Conservation (phyloP, 2,329 filamentous ascomycete genomes). For the Dothistroma pini region DNA sequence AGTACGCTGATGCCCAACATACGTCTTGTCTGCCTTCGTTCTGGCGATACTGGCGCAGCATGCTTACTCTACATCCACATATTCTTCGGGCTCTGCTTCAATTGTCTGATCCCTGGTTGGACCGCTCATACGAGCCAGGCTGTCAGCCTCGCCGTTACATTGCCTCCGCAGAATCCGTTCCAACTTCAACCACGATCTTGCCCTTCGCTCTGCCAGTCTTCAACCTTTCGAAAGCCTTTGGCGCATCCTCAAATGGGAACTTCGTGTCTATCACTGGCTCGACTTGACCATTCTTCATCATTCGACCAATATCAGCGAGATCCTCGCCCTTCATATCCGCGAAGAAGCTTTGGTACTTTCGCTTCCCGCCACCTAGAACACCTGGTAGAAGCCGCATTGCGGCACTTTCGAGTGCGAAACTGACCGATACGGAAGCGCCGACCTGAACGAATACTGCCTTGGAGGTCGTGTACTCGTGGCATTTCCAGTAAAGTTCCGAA, state of each 20-base stretch:
- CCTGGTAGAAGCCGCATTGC: conserved; percentile 42
- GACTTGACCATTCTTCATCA: conserved; percentile 57
- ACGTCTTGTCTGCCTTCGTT: not conserved
- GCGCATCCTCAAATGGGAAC: conserved; percentile 55
- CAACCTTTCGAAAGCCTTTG: conserved; percentile 56
- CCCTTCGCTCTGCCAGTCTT: conserved; percentile 55
- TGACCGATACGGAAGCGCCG: conserved; percentile 18
- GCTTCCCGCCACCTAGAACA: conserved; percentile 50
- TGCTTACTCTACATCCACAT: not conserved
- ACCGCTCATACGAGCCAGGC: too few species aligned
- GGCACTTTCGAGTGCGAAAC: conserved; percentile 17
- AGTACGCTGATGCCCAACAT: not conserved
- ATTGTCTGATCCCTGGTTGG: too few species aligned
- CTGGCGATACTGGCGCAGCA: too few species aligned
- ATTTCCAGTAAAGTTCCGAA: conserved; percentile 50
- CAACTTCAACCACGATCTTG: conserved; percentile 52
- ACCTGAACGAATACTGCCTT: conserved; percentile 46
- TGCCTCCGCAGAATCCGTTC: not conserved
- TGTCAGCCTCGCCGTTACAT: not conserved
- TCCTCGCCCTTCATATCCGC: conserved; percentile 42
- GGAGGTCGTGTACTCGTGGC: conserved; percentile 49
- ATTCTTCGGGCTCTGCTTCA: not conserved
- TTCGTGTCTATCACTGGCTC: conserved; percentile 54
- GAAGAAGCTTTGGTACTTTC: conserved; percentile 39
- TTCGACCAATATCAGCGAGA: conserved; percentile 49